A percentile compares a stretch with the other conserved stretches of the same genome.
These are phyloP conservation scores for Penium margaritaceum DNA, from an alignment of 139 green algal species.

Conservation along the genomic window DNA sequence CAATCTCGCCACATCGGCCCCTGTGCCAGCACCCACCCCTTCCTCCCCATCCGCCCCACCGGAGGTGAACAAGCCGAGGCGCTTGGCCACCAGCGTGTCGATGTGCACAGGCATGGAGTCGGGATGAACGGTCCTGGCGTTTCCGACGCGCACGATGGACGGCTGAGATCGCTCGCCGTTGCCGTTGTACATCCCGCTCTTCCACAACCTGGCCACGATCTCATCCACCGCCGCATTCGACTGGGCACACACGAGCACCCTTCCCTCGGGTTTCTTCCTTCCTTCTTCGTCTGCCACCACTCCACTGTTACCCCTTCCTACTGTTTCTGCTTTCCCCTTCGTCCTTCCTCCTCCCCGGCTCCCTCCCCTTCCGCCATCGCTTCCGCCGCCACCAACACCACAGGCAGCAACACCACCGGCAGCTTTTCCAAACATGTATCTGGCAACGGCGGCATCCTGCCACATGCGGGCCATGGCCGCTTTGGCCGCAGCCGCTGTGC, in stretches of 20 bases:
- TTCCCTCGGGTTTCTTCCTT: background rate
- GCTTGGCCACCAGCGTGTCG: conserved; percentile 23
- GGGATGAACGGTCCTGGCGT: conserved; percentile 30
- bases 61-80: too few relatives aligned
- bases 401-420: too few relatives aligned
- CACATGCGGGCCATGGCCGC: conserved; percentile 9
- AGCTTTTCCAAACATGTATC: conserved; percentile 14
- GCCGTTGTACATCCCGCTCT: conserved; percentile 11
- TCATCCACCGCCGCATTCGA: conserved; percentile 46
- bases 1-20: conserved; percentile 4
- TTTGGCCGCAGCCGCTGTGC: background rate
- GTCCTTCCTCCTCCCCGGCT: background rate
- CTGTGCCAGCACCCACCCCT: background rate
- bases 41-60: background rate
- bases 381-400: background rate
- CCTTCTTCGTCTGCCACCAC: background rate
- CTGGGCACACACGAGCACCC: conserved; percentile 43
- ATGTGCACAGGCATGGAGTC: conserved; percentile 33
- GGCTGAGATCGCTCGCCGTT: conserved; percentile 20
- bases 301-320: background rate
- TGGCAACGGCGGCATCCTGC: conserved; percentile 22
- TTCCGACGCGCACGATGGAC: conserved; percentile 33
- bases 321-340: too few relatives aligned
- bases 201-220: conserved; percentile 28
- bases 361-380: background rate